Evolutionary conservation across 2,329 filamentous ascomycete genomes (phyloP), one percentile per base, ranked within the genome.

Genomic region (Cyphellophora europaea): DNA sequence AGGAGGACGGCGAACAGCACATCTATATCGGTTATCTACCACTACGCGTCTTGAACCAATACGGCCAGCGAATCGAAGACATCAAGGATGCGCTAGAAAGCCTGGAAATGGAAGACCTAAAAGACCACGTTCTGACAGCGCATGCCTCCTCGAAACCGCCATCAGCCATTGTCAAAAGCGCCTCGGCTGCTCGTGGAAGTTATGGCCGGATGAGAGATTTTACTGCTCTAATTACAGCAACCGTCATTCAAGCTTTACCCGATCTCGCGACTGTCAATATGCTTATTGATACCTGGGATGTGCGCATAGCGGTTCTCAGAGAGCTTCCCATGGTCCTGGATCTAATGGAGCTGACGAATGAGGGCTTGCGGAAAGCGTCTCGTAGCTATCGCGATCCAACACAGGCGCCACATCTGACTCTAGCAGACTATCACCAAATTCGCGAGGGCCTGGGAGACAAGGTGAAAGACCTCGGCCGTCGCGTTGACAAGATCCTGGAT

Each of bases 141-240:
- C 83, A 94, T 62, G 79, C 82, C 53, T 63, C 79, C 45, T 72
- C 71, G 5, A 65, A 65, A 46, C 77, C 73, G 38, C 66, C 32
- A 30, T n/a, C 21, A 10, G 13, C 28, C 13, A 28, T 4, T 21
- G 32, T 30, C 12, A 56, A 61, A 8, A 45, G 13, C 16, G n/a
- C 35, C 56, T 49, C 58, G 54, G 52, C 65, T 53, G 48, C 63
- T 48, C 52, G 56, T 35, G 52, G 59, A 36, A 58, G 66, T 27
- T 83, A 83, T 57, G 74, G 72, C 43, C 78, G 73, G 41, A 75
- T 96, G 67, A 87, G 91, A 49, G 91, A 96, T 56, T 77, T 94
- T 50, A 88, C 86, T 6, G 85, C 89, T 15, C 72, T 96, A 30
- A 74, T 96, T 37, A 95, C 91, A 1, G 84, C 88, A 17, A 93